These are phyloP conservation scores for Evernia prunastri DNA, from an alignment of 495 filamentous ascomycete species.

Conservation along the genomic window DNA sequence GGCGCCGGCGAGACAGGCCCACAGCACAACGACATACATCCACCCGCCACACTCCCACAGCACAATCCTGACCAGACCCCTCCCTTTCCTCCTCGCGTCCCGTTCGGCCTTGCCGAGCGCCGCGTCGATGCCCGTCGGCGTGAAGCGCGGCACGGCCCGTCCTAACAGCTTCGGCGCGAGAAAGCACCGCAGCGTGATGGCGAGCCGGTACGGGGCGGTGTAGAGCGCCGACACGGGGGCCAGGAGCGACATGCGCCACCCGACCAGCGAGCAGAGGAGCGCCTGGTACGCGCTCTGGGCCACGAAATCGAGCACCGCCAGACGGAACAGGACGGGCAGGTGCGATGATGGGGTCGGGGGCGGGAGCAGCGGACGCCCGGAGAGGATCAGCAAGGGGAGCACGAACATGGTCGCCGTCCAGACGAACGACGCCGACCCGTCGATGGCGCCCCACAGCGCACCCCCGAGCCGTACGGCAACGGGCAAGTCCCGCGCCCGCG, in stretches of 20 bases:
- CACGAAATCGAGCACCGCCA: background rate
- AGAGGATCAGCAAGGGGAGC: background rate
- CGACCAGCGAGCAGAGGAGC: background rate
- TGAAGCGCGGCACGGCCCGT: background rate
- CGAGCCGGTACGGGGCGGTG: background rate
- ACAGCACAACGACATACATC: background rate
- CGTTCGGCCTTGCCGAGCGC: too few species aligned
- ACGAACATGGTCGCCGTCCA: background rate
- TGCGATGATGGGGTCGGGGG: too few species aligned
- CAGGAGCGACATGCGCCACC: background rate
- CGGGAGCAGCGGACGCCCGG: background rate
- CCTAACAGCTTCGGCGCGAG: background rate
- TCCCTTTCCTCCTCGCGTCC: too few species aligned
- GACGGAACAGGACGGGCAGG: too few species aligned
- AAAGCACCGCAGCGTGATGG: background rate
- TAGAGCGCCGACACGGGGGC: background rate
- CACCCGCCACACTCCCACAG: background rate
- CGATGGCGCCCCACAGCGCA: background rate
- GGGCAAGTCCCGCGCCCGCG: background rate
- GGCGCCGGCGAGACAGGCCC: background rate
- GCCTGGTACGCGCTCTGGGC: background rate
- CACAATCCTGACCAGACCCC: too few species aligned
- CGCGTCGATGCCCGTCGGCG: background rate
- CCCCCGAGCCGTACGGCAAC: too few species aligned
- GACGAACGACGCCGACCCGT: background rate